Evolutionary conservation across 352 stramenopile species (phyloP), one percentile per base, ranked within the genome.

Genomic region (Stramenopiles sp.): DNA sequence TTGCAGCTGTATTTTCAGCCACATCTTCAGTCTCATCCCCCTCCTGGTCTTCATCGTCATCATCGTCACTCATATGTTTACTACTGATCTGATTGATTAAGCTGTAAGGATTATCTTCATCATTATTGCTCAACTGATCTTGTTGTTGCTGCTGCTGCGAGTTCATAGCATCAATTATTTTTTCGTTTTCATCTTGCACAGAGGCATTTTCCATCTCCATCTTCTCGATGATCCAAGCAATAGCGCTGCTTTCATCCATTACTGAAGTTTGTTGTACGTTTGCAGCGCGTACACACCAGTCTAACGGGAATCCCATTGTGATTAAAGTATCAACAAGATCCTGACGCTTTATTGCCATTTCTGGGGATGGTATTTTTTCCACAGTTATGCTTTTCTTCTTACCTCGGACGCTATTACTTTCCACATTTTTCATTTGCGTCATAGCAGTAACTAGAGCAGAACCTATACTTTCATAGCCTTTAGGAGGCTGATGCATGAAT

Each of bases 221-320:
- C 82, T 91, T 84, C 76, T 95, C 89, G 4, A 95, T 87, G 73
- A 95, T 94, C 91, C 91, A 95, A 30, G 84, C 83, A 27, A 94
- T 90, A 1, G 90, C 89, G 27, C 82, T 84, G 31, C 87, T 90
- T 81, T 94, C 89, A 73, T 86, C 84, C 29, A 83, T 81, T 0
- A 81, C 80, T 6, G 20, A 7, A 30, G 31, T 78, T 31, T 4
- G 29, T 43, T 63, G 78, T 30, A 84, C 76, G 53, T 86, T 81
- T 7, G 83, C 83, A 20, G 84, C 84, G 63, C 84, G 82, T 6
- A 86, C 79, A 43, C 83, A 86, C 85, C 89, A 94, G 38, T 93
- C 87, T 0, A 88, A 80, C 0, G 91, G 89, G 78, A 95, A 93
- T 0, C 91, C 90, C n/a, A 95, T 87, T 0, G 81, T 84, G 31